Conservation (phyloP, 164 flowering plant species). For the Stephania yunnanensis region DNA sequence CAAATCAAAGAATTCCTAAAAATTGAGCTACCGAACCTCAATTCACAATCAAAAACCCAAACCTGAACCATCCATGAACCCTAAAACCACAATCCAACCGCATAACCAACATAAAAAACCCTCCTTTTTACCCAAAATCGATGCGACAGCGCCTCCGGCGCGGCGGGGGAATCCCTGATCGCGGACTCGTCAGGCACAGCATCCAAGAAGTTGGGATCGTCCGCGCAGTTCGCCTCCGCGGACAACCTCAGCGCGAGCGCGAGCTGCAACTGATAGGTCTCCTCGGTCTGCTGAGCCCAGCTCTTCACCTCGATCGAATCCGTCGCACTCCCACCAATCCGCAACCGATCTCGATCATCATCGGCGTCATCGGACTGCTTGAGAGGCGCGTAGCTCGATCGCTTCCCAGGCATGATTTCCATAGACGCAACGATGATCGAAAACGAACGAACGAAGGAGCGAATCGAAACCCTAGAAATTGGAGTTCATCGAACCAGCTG, state of each 20-base stretch:
- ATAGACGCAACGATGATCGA: slow-evolving; percentile 23
- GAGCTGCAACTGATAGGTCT: slow-evolving; percentile 91
- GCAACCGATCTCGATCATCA: slow-evolving; percentile 48
- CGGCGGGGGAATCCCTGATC: slow-evolving; percentile 26
- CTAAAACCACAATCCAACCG: neutral
- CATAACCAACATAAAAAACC: neutral
- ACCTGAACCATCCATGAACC: neutral
- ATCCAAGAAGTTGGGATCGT: slow-evolving; percentile 92
- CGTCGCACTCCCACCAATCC: slow-evolving; percentile 27
- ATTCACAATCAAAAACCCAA: neutral
- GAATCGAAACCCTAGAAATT: slow-evolving; percentile 11
- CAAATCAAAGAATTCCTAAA: neutral
- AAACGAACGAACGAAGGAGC: no score
- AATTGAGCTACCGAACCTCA: neutral
- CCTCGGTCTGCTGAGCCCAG: slow-evolving; percentile 99
- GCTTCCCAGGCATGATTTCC: slow-evolving; percentile 66
- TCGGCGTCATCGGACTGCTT: slow-evolving; percentile 46
- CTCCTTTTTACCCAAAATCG: slow-evolving; percentile 74
- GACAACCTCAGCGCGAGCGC: slow-evolving; percentile 85
- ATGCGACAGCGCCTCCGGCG: slow-evolving; percentile 70
- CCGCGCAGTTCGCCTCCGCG: slow-evolving; percentile 78
- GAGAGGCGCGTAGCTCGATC: slow-evolving; percentile 61
- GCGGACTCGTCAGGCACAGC: slow-evolving; percentile 56
- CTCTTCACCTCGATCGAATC: slow-evolving; percentile 60
- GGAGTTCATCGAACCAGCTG: neutral